These are phyloP conservation scores for Byssochlamys sp. DNA, from an alignment of 2,329 filamentous ascomycete genomes.

Conservation along the genomic window DNA sequence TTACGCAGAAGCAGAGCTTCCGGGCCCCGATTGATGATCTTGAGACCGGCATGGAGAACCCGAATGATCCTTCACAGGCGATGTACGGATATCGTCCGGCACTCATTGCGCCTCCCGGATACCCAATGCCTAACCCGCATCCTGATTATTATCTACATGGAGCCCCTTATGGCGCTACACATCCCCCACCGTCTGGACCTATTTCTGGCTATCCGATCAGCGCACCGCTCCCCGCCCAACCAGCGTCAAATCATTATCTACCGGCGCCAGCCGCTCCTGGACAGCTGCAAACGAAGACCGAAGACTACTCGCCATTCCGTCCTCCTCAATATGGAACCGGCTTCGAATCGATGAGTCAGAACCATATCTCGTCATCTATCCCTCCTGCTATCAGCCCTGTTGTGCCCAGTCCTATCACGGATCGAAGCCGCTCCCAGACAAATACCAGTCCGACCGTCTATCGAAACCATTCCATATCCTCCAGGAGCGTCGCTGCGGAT, in stretches of 20 bases:
- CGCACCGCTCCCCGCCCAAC: slow-evolving; percentile 21
- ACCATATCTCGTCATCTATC: slow-evolving; percentile 24
- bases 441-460: slow-evolving; percentile 29
- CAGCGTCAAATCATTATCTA: slow-evolving; percentile 30
- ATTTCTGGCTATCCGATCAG: slow-evolving; percentile 28
- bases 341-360: slow-evolving; percentile 28
- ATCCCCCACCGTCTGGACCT: slow-evolving; percentile 24
- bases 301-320: slow-evolving; percentile 30
- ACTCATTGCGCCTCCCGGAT: slow-evolving; percentile 25
- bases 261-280: slow-evolving; percentile 21
- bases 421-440: slow-evolving; percentile 28
- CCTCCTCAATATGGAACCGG: slow-evolving; percentile 23
- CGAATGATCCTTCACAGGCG: slow-evolving; percentile 28
- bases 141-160: slow-evolving; percentile 30
- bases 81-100: slow-evolving; percentile 34
- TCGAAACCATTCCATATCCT: slow-evolving; percentile 32
- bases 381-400: slow-evolving; percentile 22
- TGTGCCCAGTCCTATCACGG: slow-evolving; percentile 22
- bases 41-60: slow-evolving; percentile 35
- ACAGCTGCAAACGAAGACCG: slow-evolving; percentile 24
- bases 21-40: slow-evolving; percentile 55
- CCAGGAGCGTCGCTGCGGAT: slow-evolving; percentile 28
- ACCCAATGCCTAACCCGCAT: slow-evolving; percentile 25
- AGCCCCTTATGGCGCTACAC: slow-evolving; percentile 22
- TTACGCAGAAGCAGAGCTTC: slow-evolving; percentile 57